These are phyloP conservation scores for Elasticomyces elasticus DNA, from an alignment of 495 filamentous ascomycete species.

Conservation along the genomic window DNA sequence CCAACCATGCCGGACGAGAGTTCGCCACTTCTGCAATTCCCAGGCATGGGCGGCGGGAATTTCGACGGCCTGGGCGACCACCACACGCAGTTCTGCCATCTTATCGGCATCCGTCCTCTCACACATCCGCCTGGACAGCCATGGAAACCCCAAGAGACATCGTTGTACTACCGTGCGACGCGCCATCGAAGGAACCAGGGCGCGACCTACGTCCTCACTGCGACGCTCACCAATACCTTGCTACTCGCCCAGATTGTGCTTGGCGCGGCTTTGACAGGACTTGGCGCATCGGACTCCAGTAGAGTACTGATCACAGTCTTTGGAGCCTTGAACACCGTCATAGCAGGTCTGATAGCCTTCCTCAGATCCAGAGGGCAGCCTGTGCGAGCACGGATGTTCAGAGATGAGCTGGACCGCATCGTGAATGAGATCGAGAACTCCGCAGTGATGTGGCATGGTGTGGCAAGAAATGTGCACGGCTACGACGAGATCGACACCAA, in stretches of 20 bases:
- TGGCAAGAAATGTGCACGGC: constrained; percentile 15
- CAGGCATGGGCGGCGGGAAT: not conserved
- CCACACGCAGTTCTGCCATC: constrained; percentile 7
- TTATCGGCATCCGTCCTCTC: constrained; percentile 5
- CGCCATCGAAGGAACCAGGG: constrained; percentile 1
- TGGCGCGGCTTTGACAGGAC: constrained; percentile 17
- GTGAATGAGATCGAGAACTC: constrained; percentile 19
- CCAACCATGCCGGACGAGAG: not conserved
- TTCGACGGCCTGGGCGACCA: not conserved
- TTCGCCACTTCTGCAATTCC: constrained; percentile 6
- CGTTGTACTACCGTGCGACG: constrained; percentile 7
- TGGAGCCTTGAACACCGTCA: constrained; percentile 19
- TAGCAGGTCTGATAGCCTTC: constrained; percentile 15
- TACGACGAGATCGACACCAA: constrained; percentile 24
- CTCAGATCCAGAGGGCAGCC: constrained; percentile 18
- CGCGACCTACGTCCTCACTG: constrained; percentile 11
- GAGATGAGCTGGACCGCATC: constrained; percentile 16
- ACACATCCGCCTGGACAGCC: not conserved
- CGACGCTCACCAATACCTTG: constrained; percentile 7
- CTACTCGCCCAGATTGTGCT: constrained; percentile 17
- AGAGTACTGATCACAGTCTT: constrained; percentile 19
- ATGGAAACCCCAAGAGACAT: not conserved
- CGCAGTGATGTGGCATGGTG: constrained; percentile 18
- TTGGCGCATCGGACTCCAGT: constrained; percentile 10
- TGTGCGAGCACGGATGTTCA: constrained; percentile 10